Evolutionary conservation across 768 basidiomycete genomes (phyloP), one percentile per base, ranked within the genome.

Genomic region (Pleurotus platypus): DNA sequence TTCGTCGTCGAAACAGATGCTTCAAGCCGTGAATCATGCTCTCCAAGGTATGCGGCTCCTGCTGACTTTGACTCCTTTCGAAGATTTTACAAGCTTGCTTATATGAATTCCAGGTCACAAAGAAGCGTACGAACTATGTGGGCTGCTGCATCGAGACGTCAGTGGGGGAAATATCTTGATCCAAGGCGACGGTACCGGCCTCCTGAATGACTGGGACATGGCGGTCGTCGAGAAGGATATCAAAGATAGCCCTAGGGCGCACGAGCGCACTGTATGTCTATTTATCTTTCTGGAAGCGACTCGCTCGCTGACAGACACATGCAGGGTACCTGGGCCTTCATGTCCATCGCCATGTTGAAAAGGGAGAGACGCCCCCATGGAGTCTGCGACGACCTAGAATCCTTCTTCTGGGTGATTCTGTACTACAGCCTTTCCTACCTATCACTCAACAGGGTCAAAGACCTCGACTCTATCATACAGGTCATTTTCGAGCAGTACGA

Each of bases 241-340:
- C 0, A 0, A 55, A 11, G 13, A 30, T 43, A 15, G 26, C n/a
- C 15, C 56, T 27, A 27, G 58, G 22, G 18, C 37, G 27, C 26
- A 16, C n/a, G 54, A 56, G 24, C 54, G 54, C n/a, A 56, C 58
- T 0, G 58, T 59, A 26, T 49, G 55, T 59, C n/a, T 24, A 12
- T 9, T 11, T 35, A 35, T 35, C 30, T 35, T 35, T 35, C 30
- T 2, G 9, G 30, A 35, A 35, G 0, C 30, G 8, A 35, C 30
- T 2, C 30, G 2, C 30, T 35, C 30, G 30, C 8, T 35, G 30
- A 20, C 12, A 11, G 30, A 12, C 16, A 16, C 11, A 22, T 38
- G 2, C 57, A 63, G 62, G 62, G 62, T 6, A 61, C 62, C 18
- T 50, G 62, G 56, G 51, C 61, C 26, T 63, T 63, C 49, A 61